A percentile compares a stretch with the other conserved stretches of the same genome.
phyloP scores from a whole-genome alignment of 176 grass and related monocot species.

The Cymbopogon citratus region DNA sequence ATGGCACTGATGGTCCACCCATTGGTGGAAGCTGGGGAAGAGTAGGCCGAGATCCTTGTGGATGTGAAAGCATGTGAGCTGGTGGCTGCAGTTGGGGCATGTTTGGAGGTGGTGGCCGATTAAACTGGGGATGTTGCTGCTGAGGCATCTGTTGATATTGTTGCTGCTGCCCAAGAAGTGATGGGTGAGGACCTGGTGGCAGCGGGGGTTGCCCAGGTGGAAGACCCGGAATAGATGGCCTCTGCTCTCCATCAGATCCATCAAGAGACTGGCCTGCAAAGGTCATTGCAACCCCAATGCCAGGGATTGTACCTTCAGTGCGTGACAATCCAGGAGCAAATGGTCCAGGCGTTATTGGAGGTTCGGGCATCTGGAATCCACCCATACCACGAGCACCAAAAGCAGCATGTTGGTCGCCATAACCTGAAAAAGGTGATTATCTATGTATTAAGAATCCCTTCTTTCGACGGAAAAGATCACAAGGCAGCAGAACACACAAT shows the following conservation, averaged over 20 bases:
- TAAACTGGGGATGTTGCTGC: conserved; percentile 71
- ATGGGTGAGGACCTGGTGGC: conserved; percentile 94
- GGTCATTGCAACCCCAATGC: conserved; percentile 71
- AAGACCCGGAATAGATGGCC: conserved; percentile 57
- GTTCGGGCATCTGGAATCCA: conserved; percentile 68
- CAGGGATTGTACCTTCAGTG: conserved; percentile 84
- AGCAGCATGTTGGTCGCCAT: conserved; percentile 73
- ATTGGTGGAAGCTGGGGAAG: conserved; percentile 49
- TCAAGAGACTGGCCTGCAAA: conserved; percentile 45
- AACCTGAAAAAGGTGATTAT: conserved; percentile 50
- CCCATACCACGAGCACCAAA: conserved; percentile 47
- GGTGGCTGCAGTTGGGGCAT: conserved; percentile 68
- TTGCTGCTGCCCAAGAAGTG: conserved; percentile 91
- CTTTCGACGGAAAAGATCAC: not conserved
- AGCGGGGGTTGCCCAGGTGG: conserved; percentile 80
- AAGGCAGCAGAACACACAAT: not conserved
- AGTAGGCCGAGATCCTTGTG: conserved; percentile 57
- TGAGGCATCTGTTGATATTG: conserved; percentile 70
- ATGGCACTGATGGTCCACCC: conserved; percentile 50
- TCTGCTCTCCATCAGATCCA: conserved; percentile 65
- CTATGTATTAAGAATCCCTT: conserved; percentile 3
- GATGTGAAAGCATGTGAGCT: conserved; percentile 54
- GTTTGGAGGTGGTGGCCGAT: conserved; percentile 57
- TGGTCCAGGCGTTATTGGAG: conserved; percentile 57
- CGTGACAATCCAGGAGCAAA: conserved; percentile 65